phyloP scores from a whole-genome alignment of 345 rosid genomes.

The Bruguiera parviflora region DNA sequence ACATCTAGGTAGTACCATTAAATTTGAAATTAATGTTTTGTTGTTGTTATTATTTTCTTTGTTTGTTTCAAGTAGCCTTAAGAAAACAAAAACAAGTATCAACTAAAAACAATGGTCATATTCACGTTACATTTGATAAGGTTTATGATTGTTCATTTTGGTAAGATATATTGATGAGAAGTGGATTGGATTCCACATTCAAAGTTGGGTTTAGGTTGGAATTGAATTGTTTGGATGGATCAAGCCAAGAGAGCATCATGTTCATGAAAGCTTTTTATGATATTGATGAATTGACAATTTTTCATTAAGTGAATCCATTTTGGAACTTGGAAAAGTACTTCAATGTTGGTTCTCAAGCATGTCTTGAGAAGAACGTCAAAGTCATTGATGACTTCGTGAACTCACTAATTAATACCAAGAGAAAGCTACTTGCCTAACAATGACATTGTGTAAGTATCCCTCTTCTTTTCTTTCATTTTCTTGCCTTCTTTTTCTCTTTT shows the following conservation, averaged over 20 bases:
- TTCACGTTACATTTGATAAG: neutral
- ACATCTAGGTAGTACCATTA: too few relatives aligned
- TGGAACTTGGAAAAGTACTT: constrained; percentile 27
- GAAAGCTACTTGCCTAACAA: neutral
- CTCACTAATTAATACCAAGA: constrained; percentile 15
- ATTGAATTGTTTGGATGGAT: constrained; percentile 15
- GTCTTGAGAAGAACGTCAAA: constrained; percentile 9
- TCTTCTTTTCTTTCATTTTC: too few relatives aligned
- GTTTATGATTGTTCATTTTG: neutral
- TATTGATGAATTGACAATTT: constrained; percentile 2
- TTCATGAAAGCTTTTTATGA: constrained; percentile 20
- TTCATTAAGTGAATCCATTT: constrained; percentile 3
- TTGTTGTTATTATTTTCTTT: neutral
- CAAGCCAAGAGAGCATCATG: constrained; percentile 11
- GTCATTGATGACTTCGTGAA: constrained; percentile 22
- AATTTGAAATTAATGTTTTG: neutral
- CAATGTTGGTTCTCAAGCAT: constrained; percentile 28
- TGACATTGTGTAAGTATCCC: neutral
- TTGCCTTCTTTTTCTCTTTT: too few relatives aligned
- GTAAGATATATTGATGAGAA: constrained; percentile 27
- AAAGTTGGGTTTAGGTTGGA: constrained; percentile 27
- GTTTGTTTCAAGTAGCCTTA: neutral
- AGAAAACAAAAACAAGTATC: too few relatives aligned
- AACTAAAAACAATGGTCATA: too few relatives aligned
- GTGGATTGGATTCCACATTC: constrained; percentile 22